Evolutionary conservation across 2,329 filamentous ascomycete species (phyloP), one percentile per base, ranked within the genome.

Genomic region (Colletotrichum cereale): DNA sequence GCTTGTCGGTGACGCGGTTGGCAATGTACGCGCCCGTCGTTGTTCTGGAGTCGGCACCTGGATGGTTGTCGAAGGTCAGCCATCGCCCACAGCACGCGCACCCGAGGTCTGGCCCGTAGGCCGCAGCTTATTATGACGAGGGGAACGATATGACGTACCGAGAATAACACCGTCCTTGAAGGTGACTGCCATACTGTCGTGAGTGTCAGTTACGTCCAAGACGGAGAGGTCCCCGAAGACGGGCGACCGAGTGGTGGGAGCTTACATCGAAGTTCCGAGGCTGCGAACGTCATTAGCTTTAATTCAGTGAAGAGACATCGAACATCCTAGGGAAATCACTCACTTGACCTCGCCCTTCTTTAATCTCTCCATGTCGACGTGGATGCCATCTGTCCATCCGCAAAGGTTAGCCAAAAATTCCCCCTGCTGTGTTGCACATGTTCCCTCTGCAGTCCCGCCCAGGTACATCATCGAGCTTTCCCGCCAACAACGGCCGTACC

Each of bases 271-370:
- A 74, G 96, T 99, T 86, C 96, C 96, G 78, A 99, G 88, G 86
- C 95, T 97, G 77, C 63, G 71, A 48, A 69, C 68, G 71, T 34
- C 75, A 81, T 84, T 79, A 82, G 80, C 69, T 75, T 65, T 36
- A 34, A 38, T 44, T 36, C 36, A 18, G 44, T 24, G 3, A 47
- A 38, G 14, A 50, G 57, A 56, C 18, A 24, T 24, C 44, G 31
- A 11, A 50, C 42, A 31, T 24, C 2, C 24, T 42, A 18, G n/a
- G 21, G 29, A 42, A 36, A 47, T 52, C 74, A 86, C 94, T 85
- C 86, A 98, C 95, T 99, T 99, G 82, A 99, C 96, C 87, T 99
- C 96, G 74, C 96, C 96, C 84, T 95, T 96, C 91, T 99, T 99
- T 83, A 99, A 86, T 80, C 96, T 92, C 80, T 98, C 94, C 96